Base-by-base conservation (phyloP, 176 grass and related monocot species). In the Triticum urartu region DNA sequence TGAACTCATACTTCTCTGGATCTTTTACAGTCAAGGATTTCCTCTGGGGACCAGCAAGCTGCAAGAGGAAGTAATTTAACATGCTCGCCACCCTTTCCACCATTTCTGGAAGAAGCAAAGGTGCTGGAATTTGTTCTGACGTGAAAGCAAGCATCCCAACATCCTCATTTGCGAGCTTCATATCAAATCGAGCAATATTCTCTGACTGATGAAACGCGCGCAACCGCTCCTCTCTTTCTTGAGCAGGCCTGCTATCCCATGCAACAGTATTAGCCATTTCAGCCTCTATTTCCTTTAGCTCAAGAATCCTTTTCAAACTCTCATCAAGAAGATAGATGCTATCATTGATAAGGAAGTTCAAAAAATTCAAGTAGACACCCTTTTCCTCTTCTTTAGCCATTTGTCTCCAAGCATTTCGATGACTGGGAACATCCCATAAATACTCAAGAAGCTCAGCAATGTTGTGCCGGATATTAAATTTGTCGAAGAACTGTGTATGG, bases 291-390 rank as follows among this genome's bases (percentile, higher is more conserved):
- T 91, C 91, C 91, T 99, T 99, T 63, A 99, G 90, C 73, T 99
- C 92, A 0, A 96, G 92, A 81, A 99, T 99, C 87, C 91, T 99
- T 78, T 99, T 99, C 85, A 99, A 93, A 81, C 97, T 99, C 94
- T 99, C 94, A 60, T 99, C 97, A 73, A 99, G 92, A 84, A 99
- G 97, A 91, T 92, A 99, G n/a, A 96, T 99, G 84, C 97, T 99
- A 88, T 99, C 97, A 75, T 96, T 96, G 87, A 94, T 93, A 67
- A 99, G 92, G 73, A 99, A 96, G 81, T 99, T 99, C 60, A 99
- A 83, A 88, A 99, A 99, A 80, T 99, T 99, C 81, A 99, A 88
- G 82, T 94, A 99, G 24, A 94, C 92, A 38, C 97, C 97, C 75
- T 99, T 99, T 83, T 96, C 97, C 65, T 96, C 97, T 86, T 94